Evolutionary conservation across 2,329 filamentous ascomycete genomes (phyloP).

Genomic region (Fusarium sp.): DNA sequence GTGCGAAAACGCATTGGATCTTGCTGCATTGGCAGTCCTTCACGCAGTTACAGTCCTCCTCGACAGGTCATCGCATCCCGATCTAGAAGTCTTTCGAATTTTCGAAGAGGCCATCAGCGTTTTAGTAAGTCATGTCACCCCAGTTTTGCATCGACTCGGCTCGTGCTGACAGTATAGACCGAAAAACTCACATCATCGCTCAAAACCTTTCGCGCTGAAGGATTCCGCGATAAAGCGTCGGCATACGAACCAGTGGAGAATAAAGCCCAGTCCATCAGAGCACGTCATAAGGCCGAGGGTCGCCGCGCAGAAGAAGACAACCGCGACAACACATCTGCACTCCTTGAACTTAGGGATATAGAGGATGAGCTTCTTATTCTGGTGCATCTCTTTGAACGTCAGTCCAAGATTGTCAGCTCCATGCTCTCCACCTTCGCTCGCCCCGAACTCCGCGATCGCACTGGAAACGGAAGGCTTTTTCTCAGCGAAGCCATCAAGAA

Average conservation of each 20-base stretch:
- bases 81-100: conserved; percentile 73
- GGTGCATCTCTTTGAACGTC: conserved; percentile 68
- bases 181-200: conserved; percentile 73
- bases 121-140: conserved; percentile 58
- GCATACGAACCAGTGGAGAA: conserved; percentile 58
- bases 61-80: conserved; percentile 70
- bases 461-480: conserved; percentile 63
- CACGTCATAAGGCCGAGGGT: conserved; percentile 56
- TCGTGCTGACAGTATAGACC: conserved; percentile 56
- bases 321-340: conserved; percentile 71
- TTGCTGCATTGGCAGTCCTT: conserved; percentile 72
- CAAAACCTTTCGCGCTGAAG: conserved; percentile 71
- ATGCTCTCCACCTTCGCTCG: conserved; percentile 62
- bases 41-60: conserved; percentile 74
- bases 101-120: conserved; percentile 76
- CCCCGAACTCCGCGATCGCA: conserved; percentile 57
- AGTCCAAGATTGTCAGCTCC: conserved; percentile 63
- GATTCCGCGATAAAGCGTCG: conserved; percentile 62
- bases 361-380: conserved; percentile 73
- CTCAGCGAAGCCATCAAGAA: conserved; percentile 65
- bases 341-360: conserved; percentile 73
- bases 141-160: fast-evolving
- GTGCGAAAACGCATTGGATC: conserved; percentile 72
- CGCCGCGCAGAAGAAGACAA: conserved; percentile 68
- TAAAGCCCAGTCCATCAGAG: conserved; percentile 57